Base-by-base conservation (phyloP, 148 eudicot genomes). In the Rhododendron simsii region DNA sequence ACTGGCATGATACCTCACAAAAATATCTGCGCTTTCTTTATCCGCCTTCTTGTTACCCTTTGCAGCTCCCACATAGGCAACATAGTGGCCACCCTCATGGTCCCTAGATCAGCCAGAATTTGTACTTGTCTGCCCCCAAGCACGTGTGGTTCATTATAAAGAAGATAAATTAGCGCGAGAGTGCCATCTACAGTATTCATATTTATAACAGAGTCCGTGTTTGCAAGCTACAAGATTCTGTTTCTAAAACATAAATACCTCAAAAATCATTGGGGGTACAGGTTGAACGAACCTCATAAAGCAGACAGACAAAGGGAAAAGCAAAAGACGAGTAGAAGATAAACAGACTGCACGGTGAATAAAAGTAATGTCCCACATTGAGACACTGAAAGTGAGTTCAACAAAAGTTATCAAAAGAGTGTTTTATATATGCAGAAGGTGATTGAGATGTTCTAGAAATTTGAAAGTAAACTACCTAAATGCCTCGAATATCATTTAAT, bases 31-130 rank as follows among this genome's bases (percentile, higher is more conserved):
- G 51, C 65, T 87, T 81, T 83, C 79, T 85, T 88, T 89, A n/a
- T 88, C 89, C 55, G 78, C 84, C 73, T 82, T 84, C 71, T 85
- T 85, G 71, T 82, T 71, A 33, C 55, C 81, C 39, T 86, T 89
- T 48, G 89, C 89, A 84, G 93, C 96, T 90, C 96, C 90, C 53
- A 94, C 92, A 84, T 93, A 94, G 48, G 99, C 98, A 78, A 95
- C 90, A 86, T 95, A 96, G 85, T 95, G 99, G 59, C 99, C 98
- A 39, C 93, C 94, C 94, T 91, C 97, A 96, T 96, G 21, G 91
- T 89, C 51, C 98, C 99, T 4, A 81, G 80, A 89, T 53, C 83
- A 96, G 87, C 11, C 89, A 94, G 81, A 93, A 96, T 44, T 86
- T 86, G 87, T 85, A 91, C 48, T 82, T 77, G 13, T 87, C 92